A percentile compares a stretch with the other conserved stretches of the same genome.
These are phyloP conservation scores for Hyphopichia buzzinii DNA, from an alignment of 1,139 yeast genomes.

Conservation along the genomic window DNA sequence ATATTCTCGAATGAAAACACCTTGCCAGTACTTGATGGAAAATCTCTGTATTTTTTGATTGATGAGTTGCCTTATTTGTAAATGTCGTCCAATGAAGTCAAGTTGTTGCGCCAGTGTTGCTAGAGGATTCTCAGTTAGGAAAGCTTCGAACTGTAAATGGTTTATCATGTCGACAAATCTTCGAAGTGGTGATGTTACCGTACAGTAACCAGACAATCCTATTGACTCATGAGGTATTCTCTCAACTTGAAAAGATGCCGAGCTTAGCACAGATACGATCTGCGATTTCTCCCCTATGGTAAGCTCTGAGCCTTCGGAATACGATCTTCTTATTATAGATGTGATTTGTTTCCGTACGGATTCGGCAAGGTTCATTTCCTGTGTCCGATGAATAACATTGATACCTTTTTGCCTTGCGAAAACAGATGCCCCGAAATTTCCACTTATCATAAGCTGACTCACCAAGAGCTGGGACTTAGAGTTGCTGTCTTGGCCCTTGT, in stretches of 20 bases:
- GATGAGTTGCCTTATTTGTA: conserved; percentile 31
- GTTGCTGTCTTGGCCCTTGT: conserved; percentile 15
- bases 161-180: conserved; percentile 79
- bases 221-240: conserved; percentile 57
- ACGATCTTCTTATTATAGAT: conserved; percentile 24
- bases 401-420: conserved; percentile 46
- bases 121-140: conserved; percentile 12
- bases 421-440: conserved; percentile 62
- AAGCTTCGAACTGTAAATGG: conserved; percentile 54
- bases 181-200: conserved; percentile 87
- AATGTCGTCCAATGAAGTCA: conserved; percentile 23
- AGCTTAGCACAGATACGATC: conserved; percentile 25
- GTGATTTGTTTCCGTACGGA: conserved; percentile 41
- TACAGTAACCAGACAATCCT: conserved; percentile 64
- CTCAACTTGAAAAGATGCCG: conserved; percentile 31
- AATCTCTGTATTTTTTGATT: conserved; percentile 23
- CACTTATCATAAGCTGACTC: conserved; percentile 77
- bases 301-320: conserved; percentile 14
- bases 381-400: conserved; percentile 55
- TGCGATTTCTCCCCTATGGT: conserved; percentile 18
- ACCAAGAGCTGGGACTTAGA: conserved; percentile 58
- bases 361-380: conserved; percentile 27
- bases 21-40: conserved; percentile 39
- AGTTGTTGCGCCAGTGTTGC: conserved; percentile 9
- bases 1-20: conserved; percentile 32